Conservation (phyloP, 2,329 filamentous ascomycete species). For the Colletotrichum trifolii region DNA sequence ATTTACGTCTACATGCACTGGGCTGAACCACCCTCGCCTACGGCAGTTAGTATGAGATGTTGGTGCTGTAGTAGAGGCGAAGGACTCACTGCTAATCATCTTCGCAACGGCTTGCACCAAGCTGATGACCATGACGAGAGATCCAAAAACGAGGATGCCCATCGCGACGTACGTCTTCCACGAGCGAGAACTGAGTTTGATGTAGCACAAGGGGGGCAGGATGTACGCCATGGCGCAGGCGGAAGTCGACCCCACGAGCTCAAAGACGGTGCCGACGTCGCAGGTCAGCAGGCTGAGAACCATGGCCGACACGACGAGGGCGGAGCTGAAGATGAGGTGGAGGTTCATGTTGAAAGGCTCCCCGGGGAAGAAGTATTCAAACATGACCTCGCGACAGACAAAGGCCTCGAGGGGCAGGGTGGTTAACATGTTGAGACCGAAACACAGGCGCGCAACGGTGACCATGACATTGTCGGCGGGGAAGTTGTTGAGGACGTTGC, state of each 20-base stretch:
- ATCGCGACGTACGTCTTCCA: constrained; percentile 80
- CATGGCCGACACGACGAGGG: constrained; percentile 84
- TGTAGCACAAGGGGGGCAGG: constrained; percentile 91
- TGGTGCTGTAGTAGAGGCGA: too few relatives aligned
- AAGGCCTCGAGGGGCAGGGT: constrained; percentile 97
- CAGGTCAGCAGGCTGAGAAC: constrained; percentile 85
- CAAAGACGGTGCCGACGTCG: constrained; percentile 93
- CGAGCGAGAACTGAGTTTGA: constrained; percentile 85
- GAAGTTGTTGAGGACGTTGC: constrained; percentile 99
- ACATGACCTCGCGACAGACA: constrained; percentile 96
- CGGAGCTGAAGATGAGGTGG: constrained; percentile 87
- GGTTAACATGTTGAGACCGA: constrained; percentile 98
- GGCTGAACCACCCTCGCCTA: constrained; percentile 28
- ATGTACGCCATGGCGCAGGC: constrained; percentile 96
- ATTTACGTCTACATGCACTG: constrained; percentile 30
- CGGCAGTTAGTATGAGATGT: constrained; percentile 1
- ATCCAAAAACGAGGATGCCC: constrained; percentile 81
- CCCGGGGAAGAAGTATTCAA: constrained; percentile 78
- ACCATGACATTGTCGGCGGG: constrained; percentile 90
- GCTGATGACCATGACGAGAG: constrained; percentile 83
- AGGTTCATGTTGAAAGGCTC: constrained; percentile 84
- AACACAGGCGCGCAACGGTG: constrained; percentile 93
- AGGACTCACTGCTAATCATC: constrained; percentile 63
- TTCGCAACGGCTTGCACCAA: constrained; percentile 78
- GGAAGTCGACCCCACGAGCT: constrained; percentile 94